These are phyloP conservation scores for Elaeis guineensis DNA, from an alignment of 176 grass and related monocot genomes.

Conservation along the genomic window DNA sequence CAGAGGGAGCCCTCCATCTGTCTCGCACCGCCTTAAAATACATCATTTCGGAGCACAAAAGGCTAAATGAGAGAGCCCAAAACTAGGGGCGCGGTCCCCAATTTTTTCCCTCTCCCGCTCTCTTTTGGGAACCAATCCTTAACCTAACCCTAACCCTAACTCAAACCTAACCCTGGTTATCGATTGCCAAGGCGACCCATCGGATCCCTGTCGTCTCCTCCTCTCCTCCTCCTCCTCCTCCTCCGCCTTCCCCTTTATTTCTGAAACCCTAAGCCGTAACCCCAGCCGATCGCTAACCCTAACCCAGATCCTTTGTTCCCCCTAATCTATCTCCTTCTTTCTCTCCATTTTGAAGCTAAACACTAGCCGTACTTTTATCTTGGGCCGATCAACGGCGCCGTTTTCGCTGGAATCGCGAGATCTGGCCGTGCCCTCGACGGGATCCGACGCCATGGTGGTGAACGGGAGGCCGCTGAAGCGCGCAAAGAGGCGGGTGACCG, in stretches of 20 bases:
- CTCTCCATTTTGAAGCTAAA: not conserved
- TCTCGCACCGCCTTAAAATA: too few relatives aligned
- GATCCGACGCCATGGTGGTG: slow-evolving; percentile 61
- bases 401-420: slow-evolving; percentile 27
- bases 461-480: slow-evolving; percentile 90
- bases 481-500: slow-evolving; percentile 55
- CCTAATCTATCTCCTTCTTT: not conserved
- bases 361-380: too few relatives aligned
- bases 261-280: slow-evolving; percentile 60
- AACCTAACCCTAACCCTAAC: slow-evolving; percentile 26
- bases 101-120: slow-evolving; percentile 38
- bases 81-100: slow-evolving; percentile 7
- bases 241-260: slow-evolving; percentile 21
- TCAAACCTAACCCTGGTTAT: not conserved
- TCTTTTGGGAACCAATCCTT: slow-evolving; percentile 20
- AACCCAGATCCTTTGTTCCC: slow-evolving; percentile 5
- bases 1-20: too few relatives aligned
- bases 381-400: slow-evolving; percentile 22
- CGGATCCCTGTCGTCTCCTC: slow-evolving; percentile 3
- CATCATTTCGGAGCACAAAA: too few relatives aligned
- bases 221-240: slow-evolving; percentile 16
- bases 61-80: too few relatives aligned
- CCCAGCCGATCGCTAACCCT: too few relatives aligned
- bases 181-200: slow-evolving; percentile 24
- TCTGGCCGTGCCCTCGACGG: slow-evolving; percentile 27